These are phyloP conservation scores for Trichoderma afroharzianum DNA, from an alignment of 2,329 filamentous ascomycete species.

Conservation along the genomic window DNA sequence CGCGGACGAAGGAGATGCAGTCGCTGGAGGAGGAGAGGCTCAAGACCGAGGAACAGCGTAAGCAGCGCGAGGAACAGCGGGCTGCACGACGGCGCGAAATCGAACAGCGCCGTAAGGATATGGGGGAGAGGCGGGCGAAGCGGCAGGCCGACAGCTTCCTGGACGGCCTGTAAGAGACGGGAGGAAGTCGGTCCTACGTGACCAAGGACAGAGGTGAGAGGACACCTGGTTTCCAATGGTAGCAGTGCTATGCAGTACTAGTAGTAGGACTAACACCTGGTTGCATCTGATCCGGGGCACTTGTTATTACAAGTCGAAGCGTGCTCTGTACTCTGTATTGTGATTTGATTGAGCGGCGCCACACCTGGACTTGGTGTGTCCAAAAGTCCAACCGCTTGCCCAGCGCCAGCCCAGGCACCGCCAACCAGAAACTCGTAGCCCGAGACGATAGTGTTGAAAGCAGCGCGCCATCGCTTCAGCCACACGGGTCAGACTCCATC, in stretches of 20 bases:
- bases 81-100: conserved; percentile 59
- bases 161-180: conserved; percentile 44
- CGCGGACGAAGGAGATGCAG: conserved; percentile 68
- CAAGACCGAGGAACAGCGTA: conserved; percentile 63
- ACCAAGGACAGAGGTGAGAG: background rate
- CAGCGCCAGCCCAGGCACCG: background rate
- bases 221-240: background rate
- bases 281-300: background rate
- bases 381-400: background rate
- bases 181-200: background rate
- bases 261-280: background rate
- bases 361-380: background rate
- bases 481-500: conserved; percentile 7
- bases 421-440: background rate
- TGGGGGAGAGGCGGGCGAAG: conserved; percentile 59
- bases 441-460: conserved; percentile 9
- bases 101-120: conserved; percentile 59
- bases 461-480: conserved; percentile 11
- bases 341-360: background rate
- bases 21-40: conserved; percentile 62
- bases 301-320: background rate
- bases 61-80: conserved; percentile 53
- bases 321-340: background rate
- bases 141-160: conserved; percentile 72
- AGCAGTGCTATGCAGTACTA: background rate